Conservation (phyloP, 2,329 filamentous ascomycete genomes). For the Aspergillus tanneri region DNA sequence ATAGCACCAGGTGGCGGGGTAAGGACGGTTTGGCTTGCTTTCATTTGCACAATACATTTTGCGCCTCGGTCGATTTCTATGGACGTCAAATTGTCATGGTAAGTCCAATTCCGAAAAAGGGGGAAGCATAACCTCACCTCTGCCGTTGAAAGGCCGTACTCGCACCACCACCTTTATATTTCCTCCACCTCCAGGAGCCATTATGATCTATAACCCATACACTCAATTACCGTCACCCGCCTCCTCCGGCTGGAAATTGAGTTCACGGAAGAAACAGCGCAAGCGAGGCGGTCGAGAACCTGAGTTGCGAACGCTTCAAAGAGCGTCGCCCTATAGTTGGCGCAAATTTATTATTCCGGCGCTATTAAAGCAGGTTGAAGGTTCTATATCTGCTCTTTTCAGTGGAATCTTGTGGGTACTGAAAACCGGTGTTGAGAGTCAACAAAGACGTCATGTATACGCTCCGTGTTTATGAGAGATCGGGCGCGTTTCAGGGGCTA, state of each 20-base stretch:
- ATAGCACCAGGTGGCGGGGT: conserved; percentile 66
- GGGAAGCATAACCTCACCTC: conserved; percentile 61
- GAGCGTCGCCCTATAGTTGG: conserved; percentile 28
- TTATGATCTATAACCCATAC: conserved; percentile 46
- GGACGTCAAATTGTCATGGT: conserved; percentile 12
- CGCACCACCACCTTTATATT: conserved; percentile 99
- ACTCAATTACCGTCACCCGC: conserved; percentile 24
- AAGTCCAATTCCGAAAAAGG: background rate
- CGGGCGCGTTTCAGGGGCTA: conserved; percentile 20
- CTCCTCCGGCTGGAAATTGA: conserved; percentile 14
- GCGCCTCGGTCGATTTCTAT: conserved; percentile 84
- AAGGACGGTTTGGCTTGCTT: conserved; percentile 85
- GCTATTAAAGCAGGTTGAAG: background rate
- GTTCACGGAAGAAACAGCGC: conserved; percentile 13
- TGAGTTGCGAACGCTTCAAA: conserved; percentile 35
- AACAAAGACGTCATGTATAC: conserved; percentile 41
- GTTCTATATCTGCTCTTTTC: conserved; percentile 8
- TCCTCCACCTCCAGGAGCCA: conserved; percentile 75
- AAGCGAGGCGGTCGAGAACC: conserved; percentile 9
- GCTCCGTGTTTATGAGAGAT: conserved; percentile 19
- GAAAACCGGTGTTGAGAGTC: conserved; percentile 23
- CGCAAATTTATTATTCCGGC: conserved; percentile 12
- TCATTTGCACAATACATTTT: conserved; percentile 98
- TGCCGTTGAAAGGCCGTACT: conserved; percentile 88
- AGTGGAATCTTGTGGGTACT: conserved; percentile 15